Base-by-base conservation (phyloP, 768 basidiomycete species). In the Roridomyces roridus region DNA sequence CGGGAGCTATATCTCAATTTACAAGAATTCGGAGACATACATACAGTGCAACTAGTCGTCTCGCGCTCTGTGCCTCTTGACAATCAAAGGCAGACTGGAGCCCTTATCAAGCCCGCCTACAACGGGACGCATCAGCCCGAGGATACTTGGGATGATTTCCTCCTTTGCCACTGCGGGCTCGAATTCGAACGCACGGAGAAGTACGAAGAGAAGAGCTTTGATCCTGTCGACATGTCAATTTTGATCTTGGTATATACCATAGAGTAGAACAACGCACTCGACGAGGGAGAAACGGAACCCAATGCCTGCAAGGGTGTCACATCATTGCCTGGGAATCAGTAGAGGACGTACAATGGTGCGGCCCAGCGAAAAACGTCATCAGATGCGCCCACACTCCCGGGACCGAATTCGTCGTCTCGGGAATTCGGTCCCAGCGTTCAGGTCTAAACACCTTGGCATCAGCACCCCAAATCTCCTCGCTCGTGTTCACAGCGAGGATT, bases 391-490 rank as follows among this genome's bases (percentile, higher is more conserved):
- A 87, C 0, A 88, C 76, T 9, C 87, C 84, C 4, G 88, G 88
- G 21, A 89, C 71, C 0, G 65, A 57, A 5, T 67, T 67, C 1
- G 74, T 78, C 0, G 72, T 72, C 18, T 80, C 77, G 0, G 86
- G 85, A 7, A 75, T 43, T 2, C 74, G 64, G 20, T 73, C 65
- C 88, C 88, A 91, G 1, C 88, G 76, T 60, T 89, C 88, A 0
- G 88, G 88, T 62, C 85, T 89, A 54, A 89, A 90, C 42, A 85
- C 81, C n/a, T 59, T 45, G 0, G 85, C 82, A 65, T 90, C 87
- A 10, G 80, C 74, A 11, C 88, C 88, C 87, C 87, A 89, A 0
- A 89, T 66, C 9, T 67, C 70, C 56, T 77, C 75, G 9, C 77
- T 74, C 6, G 79, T 72, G 62, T 91, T 86, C 28, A 89, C 51